Evolutionary conservation across 2,329 filamentous ascomycete genomes (phyloP), one percentile per base, ranked within the genome.

Genomic region (Didymella pinodella): DNA sequence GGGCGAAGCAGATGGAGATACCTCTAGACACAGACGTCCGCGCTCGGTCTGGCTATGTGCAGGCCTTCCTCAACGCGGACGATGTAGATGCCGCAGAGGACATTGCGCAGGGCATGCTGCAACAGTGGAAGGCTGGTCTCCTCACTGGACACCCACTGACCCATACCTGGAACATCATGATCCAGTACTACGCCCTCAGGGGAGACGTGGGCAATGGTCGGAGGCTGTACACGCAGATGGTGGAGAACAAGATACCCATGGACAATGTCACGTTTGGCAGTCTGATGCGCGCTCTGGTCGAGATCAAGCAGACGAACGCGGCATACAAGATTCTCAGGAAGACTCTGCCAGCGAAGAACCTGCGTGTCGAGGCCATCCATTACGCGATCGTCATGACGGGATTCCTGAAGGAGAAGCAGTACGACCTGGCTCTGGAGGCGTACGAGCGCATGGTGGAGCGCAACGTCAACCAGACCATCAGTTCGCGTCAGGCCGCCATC

Each of bases 121-220:
- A 84, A 48, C 83, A 65, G 44, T 69, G 70, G 59, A 61, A 63
- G 52, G 52, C 62, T 28, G 74, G 72, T 20, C 64, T 59, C 4
- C 73, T 86, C 0, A 72, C 81, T 18, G 83, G 86, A 1, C 40
- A 69, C 28, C 79, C 83, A 1, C 79, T 84, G 22, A 88, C 88
- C 2, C 80, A 83, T 31, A 86, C 92, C 70, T 97, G 91, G 91
- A 97, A 97, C 71, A 83, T 86, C 52, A 78, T 97, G 31, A 80
- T 97, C 4, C 82, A 84, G 55, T 86, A 89, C 60, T 84, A 92
- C 73, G 91, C 90, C 7, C 79, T 86, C 54, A 83, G 85, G 7
- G 85, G 89, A 54, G 83, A 90, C 60, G 68, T 88, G 28, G 72
- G 80, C 22, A 80, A 80, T n/a, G 80, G 84, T 16, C 81, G 84